These are phyloP conservation scores for Aspergillus sp. DNA, from an alignment of 2,329 filamentous ascomycete species.

Conservation along the genomic window DNA sequence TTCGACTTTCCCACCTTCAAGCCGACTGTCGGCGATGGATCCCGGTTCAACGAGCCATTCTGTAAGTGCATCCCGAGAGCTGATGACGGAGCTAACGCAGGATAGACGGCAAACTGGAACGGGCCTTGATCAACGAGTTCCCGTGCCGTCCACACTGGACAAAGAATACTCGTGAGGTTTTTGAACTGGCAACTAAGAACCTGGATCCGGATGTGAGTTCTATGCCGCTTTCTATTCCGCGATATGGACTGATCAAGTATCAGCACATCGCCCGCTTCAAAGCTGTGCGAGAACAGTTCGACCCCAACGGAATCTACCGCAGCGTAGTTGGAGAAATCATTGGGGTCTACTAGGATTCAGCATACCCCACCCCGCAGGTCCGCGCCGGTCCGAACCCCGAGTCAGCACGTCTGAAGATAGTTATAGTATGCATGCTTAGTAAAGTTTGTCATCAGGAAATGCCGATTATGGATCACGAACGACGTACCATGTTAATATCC, in stretches of 20 bases:
- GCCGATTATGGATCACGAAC: neutral
- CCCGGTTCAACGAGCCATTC: slow-evolving; percentile 19
- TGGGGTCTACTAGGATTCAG: slow-evolving; percentile 10
- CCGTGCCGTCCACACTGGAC: slow-evolving; percentile 22
- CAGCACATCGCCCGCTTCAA: slow-evolving; percentile 21
- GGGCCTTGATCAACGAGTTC: slow-evolving; percentile 14
- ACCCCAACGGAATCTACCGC: slow-evolving; percentile 18
- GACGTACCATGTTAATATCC: no score
- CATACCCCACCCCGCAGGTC: neutral
- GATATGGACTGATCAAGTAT: neutral
- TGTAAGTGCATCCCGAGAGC: neutral
- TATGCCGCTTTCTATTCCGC: neutral
- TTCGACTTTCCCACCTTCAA: slow-evolving; percentile 20
- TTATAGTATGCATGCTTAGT: neutral
- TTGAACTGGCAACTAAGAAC: slow-evolving; percentile 12
- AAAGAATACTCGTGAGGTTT: slow-evolving; percentile 20
- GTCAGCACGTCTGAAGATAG: neutral
- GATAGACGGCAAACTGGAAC: slow-evolving; percentile 10
- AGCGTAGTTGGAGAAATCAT: slow-evolving; percentile 21
- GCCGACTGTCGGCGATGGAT: slow-evolving; percentile 10
- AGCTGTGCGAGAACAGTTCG: slow-evolving; percentile 15
- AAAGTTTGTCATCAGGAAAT: neutral
- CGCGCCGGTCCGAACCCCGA: neutral
- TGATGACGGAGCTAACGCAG: neutral
- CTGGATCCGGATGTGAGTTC: slow-evolving; percentile 17